These are phyloP conservation scores for Candida ponderosae DNA, from an alignment of 805 yeast genomes.

Conservation along the genomic window DNA sequence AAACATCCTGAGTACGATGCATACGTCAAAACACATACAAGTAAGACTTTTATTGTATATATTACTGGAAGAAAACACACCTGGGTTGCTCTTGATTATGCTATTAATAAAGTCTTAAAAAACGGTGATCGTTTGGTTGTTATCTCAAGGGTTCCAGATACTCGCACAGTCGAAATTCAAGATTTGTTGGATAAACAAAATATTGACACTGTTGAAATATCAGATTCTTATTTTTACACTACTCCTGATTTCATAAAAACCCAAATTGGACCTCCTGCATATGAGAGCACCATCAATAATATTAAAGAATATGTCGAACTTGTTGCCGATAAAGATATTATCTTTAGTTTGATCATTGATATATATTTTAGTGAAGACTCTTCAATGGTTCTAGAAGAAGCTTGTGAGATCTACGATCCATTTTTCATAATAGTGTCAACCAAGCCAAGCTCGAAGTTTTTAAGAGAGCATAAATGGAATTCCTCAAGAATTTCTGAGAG, in stretches of 20 bases:
- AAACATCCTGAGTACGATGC: conserved; percentile 1
- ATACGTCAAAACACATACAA: background rate
- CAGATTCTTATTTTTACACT: no score
- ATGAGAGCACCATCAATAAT: conserved; percentile 36
- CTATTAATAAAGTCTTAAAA: conserved; percentile 42
- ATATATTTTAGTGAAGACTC: conserved; percentile 47
- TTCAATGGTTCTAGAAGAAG: conserved; percentile 47
- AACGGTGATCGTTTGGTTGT: conserved; percentile 64
- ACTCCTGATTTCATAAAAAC: background rate
- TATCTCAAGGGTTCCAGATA: conserved; percentile 39
- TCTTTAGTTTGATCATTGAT: conserved; percentile 50
- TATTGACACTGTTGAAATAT: background rate
- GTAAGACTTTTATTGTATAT: conserved; percentile 45
- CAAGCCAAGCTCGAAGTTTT: conserved; percentile 34
- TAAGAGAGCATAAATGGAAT: conserved; percentile 50
- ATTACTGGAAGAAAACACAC: conserved; percentile 68
- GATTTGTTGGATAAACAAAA: background rate
- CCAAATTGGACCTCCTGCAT: conserved; percentile 30
- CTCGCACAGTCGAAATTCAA: conserved; percentile 2
- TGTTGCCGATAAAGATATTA: conserved; percentile 35
- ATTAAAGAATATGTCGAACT: conserved; percentile 45
- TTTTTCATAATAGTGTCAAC: conserved; percentile 48
- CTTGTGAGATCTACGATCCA: conserved; percentile 56
- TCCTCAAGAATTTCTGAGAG: conserved; percentile 59
- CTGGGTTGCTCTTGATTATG: conserved; percentile 79